phyloP scores from a whole-genome alignment of 345 rosid genomes.

The Hirschfeldia incana region DNA sequence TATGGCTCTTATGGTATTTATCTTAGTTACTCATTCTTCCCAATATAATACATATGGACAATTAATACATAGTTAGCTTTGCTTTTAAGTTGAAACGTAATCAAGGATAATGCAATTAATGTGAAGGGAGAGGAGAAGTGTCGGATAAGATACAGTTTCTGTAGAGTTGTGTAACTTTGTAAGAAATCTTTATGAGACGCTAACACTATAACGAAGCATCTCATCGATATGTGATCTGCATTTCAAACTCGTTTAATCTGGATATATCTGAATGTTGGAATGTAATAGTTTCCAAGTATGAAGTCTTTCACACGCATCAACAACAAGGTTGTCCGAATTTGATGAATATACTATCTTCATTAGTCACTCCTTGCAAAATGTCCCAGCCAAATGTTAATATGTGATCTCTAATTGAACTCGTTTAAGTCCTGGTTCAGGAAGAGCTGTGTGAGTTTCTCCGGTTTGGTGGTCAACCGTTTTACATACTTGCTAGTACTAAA shows the following conservation, averaged over 20 bases:
- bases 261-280: not conserved
- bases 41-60: not conserved
- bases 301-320: not conserved
- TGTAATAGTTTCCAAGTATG: not conserved
- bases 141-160: not conserved
- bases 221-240: too few relatives aligned
- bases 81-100: not conserved
- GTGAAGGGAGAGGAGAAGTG: not conserved
- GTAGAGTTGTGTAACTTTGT: not conserved
- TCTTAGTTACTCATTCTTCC: conserved; percentile 14
- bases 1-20: conserved; percentile 79
- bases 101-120: conserved; percentile 7
- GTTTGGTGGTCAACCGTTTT: not conserved
- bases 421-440: not conserved
- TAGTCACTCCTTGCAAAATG: not conserved
- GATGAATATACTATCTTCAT: not conserved
- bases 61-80: not conserved
- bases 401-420: not conserved
- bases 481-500: not conserved
- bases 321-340: not conserved
- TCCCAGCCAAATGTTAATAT: not conserved
- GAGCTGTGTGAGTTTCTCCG: not conserved
- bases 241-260: not conserved
- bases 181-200: not conserved
- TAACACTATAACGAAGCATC: not conserved